Evolutionary conservation across 257 asterid species (phyloP), one percentile per base, ranked within the genome.

Genomic region (Anisodus tanguticus): DNA sequence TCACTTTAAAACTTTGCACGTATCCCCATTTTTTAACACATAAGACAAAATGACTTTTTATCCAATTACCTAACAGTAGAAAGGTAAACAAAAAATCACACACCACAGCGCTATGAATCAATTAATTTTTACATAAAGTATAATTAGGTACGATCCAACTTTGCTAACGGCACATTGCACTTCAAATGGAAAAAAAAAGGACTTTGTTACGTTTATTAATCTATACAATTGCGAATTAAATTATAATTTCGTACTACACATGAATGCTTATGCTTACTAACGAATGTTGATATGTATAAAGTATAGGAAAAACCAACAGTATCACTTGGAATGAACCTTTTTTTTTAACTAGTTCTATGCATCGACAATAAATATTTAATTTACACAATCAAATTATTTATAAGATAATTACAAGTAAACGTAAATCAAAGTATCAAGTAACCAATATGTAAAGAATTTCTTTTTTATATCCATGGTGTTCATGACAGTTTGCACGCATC

Each of bases 21-120:
- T 74, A 19, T 74, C 45, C 62, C 62, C 4, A 47, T 22, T 19
- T 74, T 26, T 2, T 13, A 2, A 68, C 19, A 26, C 4, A 49
- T 74, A 49, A 49, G 81, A 74, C 81, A 74, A 51, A 74, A 49
- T 19, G 22, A 22, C 45, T 74, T 74, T 49, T 69, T 37, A 69
- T 31, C 8, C 31, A 22, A 3, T 1, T 74, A 49, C 45, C 81
- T 74, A 49, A 49, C 22, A 51, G 81, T 9, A 49, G 43, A 22
- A 74, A 74, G 45, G 45, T 74, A 49, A 49, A 45, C 17, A 71
- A 72, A 45, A 45, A 9, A 64, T 64, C 31, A 15, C 3, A 53
- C 26, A 22, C 26, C 26, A 22, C 26, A 22, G 26, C 26, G 26
- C 26, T 22, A 22, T 22, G 26, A 5, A 39, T 6, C 10, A 67